Conservation (phyloP, 768 basidiomycete genomes). For the Hypholoma fasciculare region DNA sequence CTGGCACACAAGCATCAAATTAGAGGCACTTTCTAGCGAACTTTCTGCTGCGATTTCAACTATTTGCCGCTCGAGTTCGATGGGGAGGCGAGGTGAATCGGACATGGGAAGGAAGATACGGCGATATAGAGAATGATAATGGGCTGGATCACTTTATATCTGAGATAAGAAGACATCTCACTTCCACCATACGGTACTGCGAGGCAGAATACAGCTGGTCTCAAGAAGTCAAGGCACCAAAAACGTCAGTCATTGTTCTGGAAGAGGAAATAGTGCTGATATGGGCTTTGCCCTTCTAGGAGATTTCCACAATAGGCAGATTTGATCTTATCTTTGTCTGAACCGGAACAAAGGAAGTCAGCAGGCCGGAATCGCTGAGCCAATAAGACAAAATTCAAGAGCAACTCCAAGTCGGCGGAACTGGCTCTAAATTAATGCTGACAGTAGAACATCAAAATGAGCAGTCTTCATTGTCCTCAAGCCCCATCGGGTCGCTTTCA, state of each 20-base stretch:
- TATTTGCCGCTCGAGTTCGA: not conserved
- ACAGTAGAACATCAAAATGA: too few species aligned
- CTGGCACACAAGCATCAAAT: conserved; percentile 7
- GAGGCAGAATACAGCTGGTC: not conserved
- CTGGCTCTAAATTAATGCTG: too few species aligned
- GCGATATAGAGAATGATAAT: not conserved
- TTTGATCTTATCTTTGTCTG: not conserved
- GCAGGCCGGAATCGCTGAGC: not conserved
- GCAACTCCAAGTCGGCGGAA: too few species aligned
- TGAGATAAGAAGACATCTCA: not conserved
- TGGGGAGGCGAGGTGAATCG: not conserved
- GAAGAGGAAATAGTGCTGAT: not conserved
- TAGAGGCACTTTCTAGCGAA: not conserved
- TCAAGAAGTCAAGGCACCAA: not conserved
- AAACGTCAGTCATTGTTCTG: not conserved
- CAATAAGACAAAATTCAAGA: too few species aligned
- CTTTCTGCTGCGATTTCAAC: not conserved
- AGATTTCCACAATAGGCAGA: not conserved
- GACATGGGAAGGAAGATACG: not conserved
- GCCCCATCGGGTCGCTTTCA: too few species aligned
- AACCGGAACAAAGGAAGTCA: not conserved
- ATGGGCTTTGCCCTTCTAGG: not conserved
- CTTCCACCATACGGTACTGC: not conserved
- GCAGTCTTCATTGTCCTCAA: too few species aligned
- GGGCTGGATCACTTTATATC: not conserved